phyloP scores from a whole-genome alignment of 73 alveolate species.

The Tetrahymena malaccensis region DNA sequence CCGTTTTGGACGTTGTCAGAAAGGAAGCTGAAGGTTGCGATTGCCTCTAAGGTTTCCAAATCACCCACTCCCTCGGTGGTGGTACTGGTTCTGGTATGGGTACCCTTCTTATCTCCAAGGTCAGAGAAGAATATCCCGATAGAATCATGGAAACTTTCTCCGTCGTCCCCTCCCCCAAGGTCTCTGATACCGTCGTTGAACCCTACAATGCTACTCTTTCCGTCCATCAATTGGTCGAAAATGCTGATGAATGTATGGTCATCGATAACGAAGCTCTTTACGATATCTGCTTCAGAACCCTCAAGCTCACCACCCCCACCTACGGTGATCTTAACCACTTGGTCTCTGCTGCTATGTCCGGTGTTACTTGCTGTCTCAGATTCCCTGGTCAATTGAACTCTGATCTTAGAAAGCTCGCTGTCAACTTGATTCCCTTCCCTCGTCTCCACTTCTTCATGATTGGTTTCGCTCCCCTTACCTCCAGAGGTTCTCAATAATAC shows the following conservation, averaged over 20 bases:
- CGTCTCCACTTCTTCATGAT: constrained; percentile 99
- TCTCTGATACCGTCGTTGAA: constrained; percentile 96
- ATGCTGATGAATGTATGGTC: constrained; percentile 95
- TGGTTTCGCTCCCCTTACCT: constrained; percentile 98
- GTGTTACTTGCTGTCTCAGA: constrained; percentile 95
- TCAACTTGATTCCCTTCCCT: constrained; percentile 98
- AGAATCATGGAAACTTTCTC: constrained; percentile 95
- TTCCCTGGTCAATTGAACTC: constrained; percentile 97
- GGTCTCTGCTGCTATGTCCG: constrained; percentile 94
- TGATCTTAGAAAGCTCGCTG: constrained; percentile 95
- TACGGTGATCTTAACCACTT: constrained; percentile 96
- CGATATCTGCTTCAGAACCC: constrained; percentile 98
- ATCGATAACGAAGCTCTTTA: constrained; percentile 97
- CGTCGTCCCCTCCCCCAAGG: constrained; percentile 94
- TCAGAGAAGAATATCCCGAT: constrained; percentile 96
- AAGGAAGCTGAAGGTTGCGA: constrained; percentile 96
- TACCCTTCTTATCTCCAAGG: constrained; percentile 91
- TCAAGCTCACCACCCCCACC: constrained; percentile 96
- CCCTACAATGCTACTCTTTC: constrained; percentile 99
- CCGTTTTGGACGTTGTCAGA: constrained; percentile 90
- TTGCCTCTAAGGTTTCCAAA: constrained; percentile 90
- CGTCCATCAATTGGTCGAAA: constrained; percentile 95
- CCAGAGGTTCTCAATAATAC: constrained; percentile 98
- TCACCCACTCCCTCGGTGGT: constrained; percentile 89
- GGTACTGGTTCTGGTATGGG: constrained; percentile 99